Conservation (phyloP, 345 rosid genomes). For the Pseudoturritis turrita region DNA sequence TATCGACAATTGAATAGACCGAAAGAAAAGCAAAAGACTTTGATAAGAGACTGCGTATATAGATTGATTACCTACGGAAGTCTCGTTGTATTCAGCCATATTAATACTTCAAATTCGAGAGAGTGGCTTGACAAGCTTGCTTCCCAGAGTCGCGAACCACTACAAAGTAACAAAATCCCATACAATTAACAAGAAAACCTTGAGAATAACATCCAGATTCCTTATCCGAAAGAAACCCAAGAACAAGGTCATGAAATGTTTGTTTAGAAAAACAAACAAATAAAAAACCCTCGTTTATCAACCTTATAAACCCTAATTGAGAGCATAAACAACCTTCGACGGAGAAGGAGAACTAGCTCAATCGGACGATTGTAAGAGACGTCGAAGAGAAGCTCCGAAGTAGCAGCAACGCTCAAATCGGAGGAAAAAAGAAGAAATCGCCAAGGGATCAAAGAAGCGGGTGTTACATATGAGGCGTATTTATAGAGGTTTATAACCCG, state of each 20-base stretch:
- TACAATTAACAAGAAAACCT: constrained; percentile 12
- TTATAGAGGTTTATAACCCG: not conserved
- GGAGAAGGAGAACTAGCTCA: not conserved
- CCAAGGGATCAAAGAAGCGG: not conserved
- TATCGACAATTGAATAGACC: no score
- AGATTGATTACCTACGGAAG: constrained; percentile 15
- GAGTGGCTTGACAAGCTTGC: not conserved
- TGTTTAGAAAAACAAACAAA: not conserved
- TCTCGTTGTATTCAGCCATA: constrained; percentile 28
- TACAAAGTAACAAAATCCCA: not conserved
- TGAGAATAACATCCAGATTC: not conserved
- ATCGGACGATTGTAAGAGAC: not conserved
- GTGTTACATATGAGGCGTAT: not conserved
- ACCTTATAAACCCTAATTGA: not conserved
- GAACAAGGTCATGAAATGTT: constrained; percentile 3
- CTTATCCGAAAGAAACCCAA: constrained; percentile 1
- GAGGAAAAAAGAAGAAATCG: not conserved
- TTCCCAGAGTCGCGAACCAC: constrained; percentile 12
- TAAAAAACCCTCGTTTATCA: constrained; percentile 1
- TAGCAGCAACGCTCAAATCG: not conserved
- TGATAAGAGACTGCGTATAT: not conserved
- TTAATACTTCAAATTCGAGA: not conserved
- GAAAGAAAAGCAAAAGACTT: not conserved
- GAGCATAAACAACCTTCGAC: not conserved
- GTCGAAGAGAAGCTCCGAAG: not conserved